These are phyloP conservation scores for Nepenthes mirabilis DNA, from an alignment of 148 eudicot species.

Conservation along the genomic window DNA sequence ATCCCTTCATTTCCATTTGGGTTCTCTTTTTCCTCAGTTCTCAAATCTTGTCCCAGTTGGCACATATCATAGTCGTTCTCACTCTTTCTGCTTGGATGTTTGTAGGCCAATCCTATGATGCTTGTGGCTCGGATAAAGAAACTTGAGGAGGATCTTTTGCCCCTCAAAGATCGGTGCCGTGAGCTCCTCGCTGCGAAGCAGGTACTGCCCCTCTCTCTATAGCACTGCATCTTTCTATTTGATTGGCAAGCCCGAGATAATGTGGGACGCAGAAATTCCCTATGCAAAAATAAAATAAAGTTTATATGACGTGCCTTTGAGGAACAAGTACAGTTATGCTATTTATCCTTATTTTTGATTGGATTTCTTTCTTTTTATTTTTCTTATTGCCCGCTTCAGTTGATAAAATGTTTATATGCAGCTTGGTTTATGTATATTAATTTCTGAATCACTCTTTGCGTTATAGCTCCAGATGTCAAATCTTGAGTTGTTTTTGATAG, in stretches of 20 bases:
- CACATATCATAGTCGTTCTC: background rate
- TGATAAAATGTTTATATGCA: no score
- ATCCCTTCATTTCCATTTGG: background rate
- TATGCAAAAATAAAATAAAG: background rate
- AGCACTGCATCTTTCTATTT: background rate
- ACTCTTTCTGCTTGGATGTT: constrained; percentile 2
- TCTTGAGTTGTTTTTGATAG: no score
- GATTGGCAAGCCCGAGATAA: background rate
- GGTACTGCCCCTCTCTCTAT: constrained; percentile 19
- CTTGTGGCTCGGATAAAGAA: constrained; percentile 69
- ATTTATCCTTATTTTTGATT: no score
- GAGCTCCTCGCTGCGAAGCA: constrained; percentile 85
- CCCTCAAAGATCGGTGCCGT: constrained; percentile 72
- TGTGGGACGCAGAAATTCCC: background rate
- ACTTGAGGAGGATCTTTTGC: constrained; percentile 58
- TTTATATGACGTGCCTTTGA: no score
- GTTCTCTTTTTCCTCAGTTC: background rate
- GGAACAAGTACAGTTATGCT: no score
- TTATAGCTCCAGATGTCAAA: no score
- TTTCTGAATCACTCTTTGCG: no score
- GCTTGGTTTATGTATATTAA: no score
- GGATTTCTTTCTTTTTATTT: no score
- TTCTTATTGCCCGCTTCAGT: no score
- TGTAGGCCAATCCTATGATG: constrained; percentile 86
- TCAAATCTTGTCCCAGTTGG: background rate